These are phyloP conservation scores for Huntiella savannae DNA, from an alignment of 2,329 filamentous ascomycete genomes.

Conservation along the genomic window DNA sequence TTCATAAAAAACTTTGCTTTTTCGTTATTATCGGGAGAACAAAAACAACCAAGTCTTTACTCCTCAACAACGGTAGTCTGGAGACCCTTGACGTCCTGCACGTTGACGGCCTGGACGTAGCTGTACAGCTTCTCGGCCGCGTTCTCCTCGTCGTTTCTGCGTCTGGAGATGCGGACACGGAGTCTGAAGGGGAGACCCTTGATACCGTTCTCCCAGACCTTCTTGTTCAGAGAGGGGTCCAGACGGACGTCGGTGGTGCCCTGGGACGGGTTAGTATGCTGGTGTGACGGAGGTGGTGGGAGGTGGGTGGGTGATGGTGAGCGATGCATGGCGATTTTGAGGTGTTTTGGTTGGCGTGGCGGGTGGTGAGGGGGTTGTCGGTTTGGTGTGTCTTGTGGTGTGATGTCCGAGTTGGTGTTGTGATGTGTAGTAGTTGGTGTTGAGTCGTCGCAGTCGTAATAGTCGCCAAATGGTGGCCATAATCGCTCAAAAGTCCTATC, in stretches of 20 bases:
- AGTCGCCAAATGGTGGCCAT: not conserved
- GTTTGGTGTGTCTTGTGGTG: not conserved
- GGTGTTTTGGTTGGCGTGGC: not conserved
- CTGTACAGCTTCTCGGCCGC: conserved; percentile 99
- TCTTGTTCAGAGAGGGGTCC: conserved; percentile 99
- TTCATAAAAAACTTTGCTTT: conserved; percentile 16
- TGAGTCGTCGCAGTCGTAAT: not conserved
- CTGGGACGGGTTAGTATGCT: conserved; percentile 26
- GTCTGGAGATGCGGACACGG: conserved; percentile 94
- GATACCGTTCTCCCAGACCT: conserved; percentile 98
- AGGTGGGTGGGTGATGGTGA: not conserved
- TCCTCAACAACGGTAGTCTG: conserved; percentile 74
- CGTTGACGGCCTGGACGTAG: conserved; percentile 98
- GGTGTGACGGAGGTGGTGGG: not conserved
- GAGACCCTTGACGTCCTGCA: conserved; percentile 98
- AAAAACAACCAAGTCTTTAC: conserved; percentile 22
- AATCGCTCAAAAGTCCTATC: not conserved
- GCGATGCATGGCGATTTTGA: not conserved
- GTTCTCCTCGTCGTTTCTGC: conserved; percentile 99
- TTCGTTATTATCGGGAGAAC: conserved; percentile 14
- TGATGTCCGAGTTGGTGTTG: not conserved
- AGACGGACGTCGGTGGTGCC: conserved; percentile 93
- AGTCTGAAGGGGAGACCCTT: conserved; percentile 97
- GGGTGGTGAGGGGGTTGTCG: not conserved
- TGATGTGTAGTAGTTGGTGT: not conserved